These are phyloP conservation scores for Diplodia seriata DNA, from an alignment of 2,329 filamentous ascomycete species.

Conservation along the genomic window DNA sequence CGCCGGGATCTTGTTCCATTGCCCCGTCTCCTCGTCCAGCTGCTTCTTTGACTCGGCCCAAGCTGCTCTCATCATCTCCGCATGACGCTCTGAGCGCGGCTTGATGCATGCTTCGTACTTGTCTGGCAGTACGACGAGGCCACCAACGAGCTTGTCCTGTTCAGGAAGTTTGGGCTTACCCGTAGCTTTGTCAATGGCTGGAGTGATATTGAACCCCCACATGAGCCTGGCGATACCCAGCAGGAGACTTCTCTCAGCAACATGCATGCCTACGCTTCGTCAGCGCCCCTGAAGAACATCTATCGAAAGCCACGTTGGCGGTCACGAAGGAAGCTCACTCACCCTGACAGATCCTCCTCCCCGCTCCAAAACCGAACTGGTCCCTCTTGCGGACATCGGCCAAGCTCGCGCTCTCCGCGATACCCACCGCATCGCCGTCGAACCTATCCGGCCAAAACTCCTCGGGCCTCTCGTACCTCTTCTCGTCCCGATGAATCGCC, in stretches of 20 bases:
- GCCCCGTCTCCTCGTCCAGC: slow-evolving; percentile 33
- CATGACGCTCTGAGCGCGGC: slow-evolving; percentile 34
- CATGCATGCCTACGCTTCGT: slow-evolving; percentile 28
- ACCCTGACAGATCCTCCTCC: slow-evolving; percentile 62
- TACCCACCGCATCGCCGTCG: slow-evolving; percentile 38
- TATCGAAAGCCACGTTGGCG: neutral
- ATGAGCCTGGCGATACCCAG: slow-evolving; percentile 31
- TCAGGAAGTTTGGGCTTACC: slow-evolving; percentile 15
- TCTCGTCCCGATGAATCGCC: slow-evolving; percentile 42
- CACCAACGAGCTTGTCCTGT: slow-evolving; percentile 36
- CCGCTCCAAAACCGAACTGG: slow-evolving; percentile 59
- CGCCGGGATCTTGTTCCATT: slow-evolving; percentile 39
- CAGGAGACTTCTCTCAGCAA: slow-evolving; percentile 33
- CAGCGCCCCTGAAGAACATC: neutral
- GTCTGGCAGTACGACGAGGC: slow-evolving; percentile 37
- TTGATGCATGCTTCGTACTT: slow-evolving; percentile 37
- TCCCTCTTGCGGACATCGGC: slow-evolving; percentile 53
- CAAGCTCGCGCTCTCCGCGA: slow-evolving; percentile 45
- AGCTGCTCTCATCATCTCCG: slow-evolving; percentile 32
- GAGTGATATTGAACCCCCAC: slow-evolving; percentile 33
- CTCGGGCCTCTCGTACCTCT: slow-evolving; percentile 34
- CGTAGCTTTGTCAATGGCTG: neutral
- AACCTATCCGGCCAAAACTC: slow-evolving; percentile 37
- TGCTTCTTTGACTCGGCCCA: slow-evolving; percentile 36
- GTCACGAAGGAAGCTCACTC: neutral